Percentiles rank a stretch among this genome's conserved stretches.
These are phyloP conservation scores for Cicer bijugum DNA, from an alignment of 306 rosid species.

Conservation along the genomic window DNA sequence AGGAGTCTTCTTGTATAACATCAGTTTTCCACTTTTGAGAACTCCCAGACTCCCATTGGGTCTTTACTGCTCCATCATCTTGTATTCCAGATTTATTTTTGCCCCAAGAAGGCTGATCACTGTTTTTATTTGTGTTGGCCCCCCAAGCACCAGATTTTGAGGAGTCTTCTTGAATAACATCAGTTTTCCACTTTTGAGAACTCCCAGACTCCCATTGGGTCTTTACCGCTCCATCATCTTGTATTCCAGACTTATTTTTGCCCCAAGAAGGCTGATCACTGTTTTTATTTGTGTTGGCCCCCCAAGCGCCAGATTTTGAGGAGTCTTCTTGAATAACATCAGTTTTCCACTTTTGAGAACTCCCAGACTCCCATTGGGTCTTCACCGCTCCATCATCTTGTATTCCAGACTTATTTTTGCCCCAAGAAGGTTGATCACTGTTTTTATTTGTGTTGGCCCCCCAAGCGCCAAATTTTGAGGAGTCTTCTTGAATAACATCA, in stretches of 20 bases:
- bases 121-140: background rate
- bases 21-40: conserved; percentile 5
- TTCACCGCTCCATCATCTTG: background rate
- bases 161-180: conserved; percentile 26
- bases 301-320: no score
- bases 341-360: background rate
- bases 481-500: conserved; percentile 25
- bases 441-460: background rate
- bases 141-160: conserved; percentile 7
- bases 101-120: background rate
- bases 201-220: conserved; percentile 28
- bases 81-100: background rate
- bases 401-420: background rate
- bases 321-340: conserved; percentile 25
- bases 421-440: background rate
- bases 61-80: background rate
- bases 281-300: no score
- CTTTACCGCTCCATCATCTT: no score
- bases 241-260: no score
- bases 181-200: conserved; percentile 1
- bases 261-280: no score
- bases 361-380: conserved; percentile 19
- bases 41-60: conserved; percentile 24
- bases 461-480: conserved; percentile 22
- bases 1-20: conserved; percentile 12